phyloP scores from a whole-genome alignment of 2,329 filamentous ascomycete species.

The Sclerotiophoma versabilis region DNA sequence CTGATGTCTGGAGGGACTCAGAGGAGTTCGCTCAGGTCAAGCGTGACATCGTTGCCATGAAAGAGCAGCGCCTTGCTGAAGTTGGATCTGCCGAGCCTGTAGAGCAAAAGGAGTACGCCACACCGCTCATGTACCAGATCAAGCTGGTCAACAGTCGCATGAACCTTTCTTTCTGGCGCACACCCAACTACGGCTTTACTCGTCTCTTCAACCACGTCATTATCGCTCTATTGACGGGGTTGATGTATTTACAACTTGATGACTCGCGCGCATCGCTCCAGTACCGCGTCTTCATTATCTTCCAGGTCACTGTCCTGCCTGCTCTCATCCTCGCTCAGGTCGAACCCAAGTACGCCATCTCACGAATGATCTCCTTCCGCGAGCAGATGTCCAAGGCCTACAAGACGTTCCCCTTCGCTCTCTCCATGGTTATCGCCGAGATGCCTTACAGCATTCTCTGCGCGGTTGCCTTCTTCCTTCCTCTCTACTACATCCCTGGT shows the following conservation, averaged over 20 bases:
- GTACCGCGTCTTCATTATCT: conserved; percentile 87
- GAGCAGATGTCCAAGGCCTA: conserved; percentile 89
- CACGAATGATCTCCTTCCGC: conserved; percentile 82
- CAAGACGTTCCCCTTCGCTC: conserved; percentile 77
- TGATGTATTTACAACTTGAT: conserved; percentile 80
- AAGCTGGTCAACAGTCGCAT: conserved; percentile 75
- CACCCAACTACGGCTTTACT: conserved; percentile 88
- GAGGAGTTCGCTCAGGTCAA: conserved; percentile 73
- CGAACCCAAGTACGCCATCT: conserved; percentile 82
- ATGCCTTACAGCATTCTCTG: conserved; percentile 84
- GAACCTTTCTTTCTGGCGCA: conserved; percentile 82
- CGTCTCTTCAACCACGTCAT: conserved; percentile 83
- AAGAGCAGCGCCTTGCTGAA: conserved; percentile 63
- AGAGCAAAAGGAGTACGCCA: conserved; percentile 79
- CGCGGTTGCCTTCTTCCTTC: conserved; percentile 80
- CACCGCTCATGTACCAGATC: conserved; percentile 79
- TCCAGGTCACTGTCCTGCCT: conserved; percentile 85
- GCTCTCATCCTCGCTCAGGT: conserved; percentile 84
- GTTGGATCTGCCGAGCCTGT: conserved; percentile 54
- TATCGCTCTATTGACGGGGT: conserved; percentile 78
- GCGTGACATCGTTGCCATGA: conserved; percentile 71
- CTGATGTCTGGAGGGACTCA: conserved; percentile 77
- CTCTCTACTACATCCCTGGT: conserved; percentile 84
- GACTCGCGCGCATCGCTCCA: conserved; percentile 78
- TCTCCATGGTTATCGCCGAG: conserved; percentile 81